phyloP scores from a whole-genome alignment of 2,329 filamentous ascomycete genomes.

The Ceratocystiopsis sp. region DNA sequence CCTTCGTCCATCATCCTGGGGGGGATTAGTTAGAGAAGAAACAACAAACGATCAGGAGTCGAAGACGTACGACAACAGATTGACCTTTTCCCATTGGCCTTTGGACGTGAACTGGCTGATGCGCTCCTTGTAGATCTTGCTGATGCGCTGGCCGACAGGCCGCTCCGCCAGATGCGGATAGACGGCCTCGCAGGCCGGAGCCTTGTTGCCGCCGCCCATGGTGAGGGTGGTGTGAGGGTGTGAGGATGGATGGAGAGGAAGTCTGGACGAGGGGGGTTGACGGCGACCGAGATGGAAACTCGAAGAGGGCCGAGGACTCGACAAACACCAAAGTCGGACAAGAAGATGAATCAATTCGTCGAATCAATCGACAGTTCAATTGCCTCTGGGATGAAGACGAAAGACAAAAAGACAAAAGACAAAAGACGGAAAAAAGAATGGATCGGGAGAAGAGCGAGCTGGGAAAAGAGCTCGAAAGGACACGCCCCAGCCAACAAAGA shows the following conservation, averaged over 20 bases:
- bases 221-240: background rate
- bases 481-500: no score
- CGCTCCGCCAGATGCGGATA: conserved; percentile 12
- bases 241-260: background rate
- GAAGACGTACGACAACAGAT: conserved; percentile 11
- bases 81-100: conserved; percentile 12
- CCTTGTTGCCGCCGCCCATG: conserved; percentile 12
- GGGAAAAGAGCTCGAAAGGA: no score
- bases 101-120: conserved; percentile 11
- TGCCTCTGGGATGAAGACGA: no score
- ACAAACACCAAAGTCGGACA: background rate
- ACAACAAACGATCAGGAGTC: background rate
- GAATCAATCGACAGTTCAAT: no score
- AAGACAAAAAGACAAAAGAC: background rate
- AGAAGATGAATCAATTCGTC: background rate
- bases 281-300: background rate
- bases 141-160: conserved; percentile 12
- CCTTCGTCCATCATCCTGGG: conserved; percentile 56
- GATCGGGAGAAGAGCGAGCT: background rate
- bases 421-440: conserved; percentile 14
- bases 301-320: background rate
- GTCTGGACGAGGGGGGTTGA: no score
- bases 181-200: conserved; percentile 3
- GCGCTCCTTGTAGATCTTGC: conserved; percentile 10
- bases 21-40: background rate